phyloP scores from a whole-genome alignment of 306 rosid genomes.

The Pyrus communis region DNA sequence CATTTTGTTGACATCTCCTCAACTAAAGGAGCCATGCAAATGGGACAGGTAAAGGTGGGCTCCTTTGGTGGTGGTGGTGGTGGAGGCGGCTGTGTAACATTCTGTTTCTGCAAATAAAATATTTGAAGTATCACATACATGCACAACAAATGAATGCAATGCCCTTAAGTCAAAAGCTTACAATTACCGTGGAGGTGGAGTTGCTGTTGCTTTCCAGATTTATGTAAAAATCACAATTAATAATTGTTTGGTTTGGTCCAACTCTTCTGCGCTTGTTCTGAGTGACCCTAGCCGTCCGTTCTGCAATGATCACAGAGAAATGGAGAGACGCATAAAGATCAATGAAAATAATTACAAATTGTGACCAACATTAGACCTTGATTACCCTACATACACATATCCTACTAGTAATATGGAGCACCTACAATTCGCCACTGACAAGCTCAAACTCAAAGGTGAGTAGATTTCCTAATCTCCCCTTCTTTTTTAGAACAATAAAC shows the following conservation, averaged over 20 bases:
- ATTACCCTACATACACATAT: not conserved
- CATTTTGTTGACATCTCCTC: conserved; percentile 81
- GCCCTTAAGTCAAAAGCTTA: not conserved
- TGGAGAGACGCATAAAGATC: not conserved
- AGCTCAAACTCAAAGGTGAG: not conserved
- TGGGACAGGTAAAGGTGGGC: conserved; percentile 70
- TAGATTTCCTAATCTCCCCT: not conserved
- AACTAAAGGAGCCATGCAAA: conserved; percentile 49
- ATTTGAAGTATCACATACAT: not conserved
- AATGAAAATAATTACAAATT: not conserved
- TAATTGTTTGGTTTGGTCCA: conserved; percentile 28
- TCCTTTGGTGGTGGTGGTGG: conserved; percentile 66
- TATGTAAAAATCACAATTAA: conserved; percentile 50
- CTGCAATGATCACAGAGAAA: conserved; percentile 33
- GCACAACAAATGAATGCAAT: not conserved
- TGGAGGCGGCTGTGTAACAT: conserved; percentile 16
- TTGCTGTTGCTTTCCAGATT: conserved; percentile 66
- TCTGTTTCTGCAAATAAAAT: conserved; percentile 36
- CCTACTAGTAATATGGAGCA: not conserved
- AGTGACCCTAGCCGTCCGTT: conserved; percentile 22
- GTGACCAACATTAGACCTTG: not conserved
- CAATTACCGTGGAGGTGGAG: conserved; percentile 54
- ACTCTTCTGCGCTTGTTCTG: conserved; percentile 56
- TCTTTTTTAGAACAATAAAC: not conserved
- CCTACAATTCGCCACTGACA: not conserved